Evolutionary conservation across 768 basidiomycete species (phyloP).

Genomic region (Mycena epipterygia): DNA sequence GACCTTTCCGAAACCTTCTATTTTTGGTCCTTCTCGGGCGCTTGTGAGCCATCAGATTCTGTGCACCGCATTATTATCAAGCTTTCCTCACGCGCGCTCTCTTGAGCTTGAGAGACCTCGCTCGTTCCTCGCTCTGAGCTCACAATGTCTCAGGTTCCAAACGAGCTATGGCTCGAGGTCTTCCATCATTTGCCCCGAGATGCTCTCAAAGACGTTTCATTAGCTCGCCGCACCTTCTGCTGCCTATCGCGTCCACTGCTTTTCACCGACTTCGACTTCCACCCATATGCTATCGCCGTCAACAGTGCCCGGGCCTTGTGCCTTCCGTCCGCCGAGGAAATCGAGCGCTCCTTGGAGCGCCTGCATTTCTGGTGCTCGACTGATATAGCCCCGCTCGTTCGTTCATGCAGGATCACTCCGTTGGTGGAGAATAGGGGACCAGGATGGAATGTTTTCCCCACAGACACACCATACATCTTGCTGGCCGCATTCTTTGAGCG

Average conservation of each 20-base stretch:
- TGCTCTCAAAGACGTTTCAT: neutral
- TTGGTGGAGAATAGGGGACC: neutral
- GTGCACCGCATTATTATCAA: too few relatives aligned
- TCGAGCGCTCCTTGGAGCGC: neutral
- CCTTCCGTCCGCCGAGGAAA: neutral
- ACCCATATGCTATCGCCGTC: neutral
- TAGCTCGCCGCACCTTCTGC: neutral
- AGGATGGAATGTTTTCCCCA: neutral
- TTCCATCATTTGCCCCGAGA: neutral
- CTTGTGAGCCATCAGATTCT: too few relatives aligned
- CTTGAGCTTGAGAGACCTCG: too few relatives aligned
- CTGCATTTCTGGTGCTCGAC: conserved; percentile 2
- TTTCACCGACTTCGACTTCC: neutral
- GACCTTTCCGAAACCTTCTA: too few relatives aligned
- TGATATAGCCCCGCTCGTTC: neutral
- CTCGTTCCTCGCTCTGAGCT: too few relatives aligned
- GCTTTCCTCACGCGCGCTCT: too few relatives aligned
- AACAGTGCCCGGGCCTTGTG: too few relatives aligned
- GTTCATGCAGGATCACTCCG: neutral
- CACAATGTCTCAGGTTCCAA: neutral
- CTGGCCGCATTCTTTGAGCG: conserved; percentile 3
- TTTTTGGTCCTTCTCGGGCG: too few relatives aligned
- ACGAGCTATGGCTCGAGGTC: conserved; percentile 5
- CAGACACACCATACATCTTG: neutral
- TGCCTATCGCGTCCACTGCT: neutral